phyloP scores from a whole-genome alignment of 306 rosid species.

The Castanea crenata region DNA sequence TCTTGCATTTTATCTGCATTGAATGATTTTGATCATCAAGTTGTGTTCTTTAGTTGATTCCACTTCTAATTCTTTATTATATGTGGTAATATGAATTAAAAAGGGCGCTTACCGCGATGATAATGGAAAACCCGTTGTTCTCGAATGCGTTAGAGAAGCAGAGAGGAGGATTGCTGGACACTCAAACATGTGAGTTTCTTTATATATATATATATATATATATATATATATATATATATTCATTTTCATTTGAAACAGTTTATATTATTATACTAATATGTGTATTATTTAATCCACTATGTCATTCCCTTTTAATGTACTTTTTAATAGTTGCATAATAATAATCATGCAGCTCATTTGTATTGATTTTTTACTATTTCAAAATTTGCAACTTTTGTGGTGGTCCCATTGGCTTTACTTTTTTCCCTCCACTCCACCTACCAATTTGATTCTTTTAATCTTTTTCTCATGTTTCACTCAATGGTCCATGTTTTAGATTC shows the following conservation, averaged over 20 bases:
- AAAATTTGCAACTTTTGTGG: conserved; percentile 14
- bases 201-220: not conserved
- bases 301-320: not conserved
- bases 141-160: conserved; percentile 89
- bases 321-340: not conserved
- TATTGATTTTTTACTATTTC: not conserved
- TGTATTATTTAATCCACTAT: not conserved
- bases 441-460: conserved; percentile 14
- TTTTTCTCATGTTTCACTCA: not conserved
- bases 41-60: not conserved
- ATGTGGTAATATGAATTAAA: not conserved
- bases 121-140: conserved; percentile 88
- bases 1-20: not conserved
- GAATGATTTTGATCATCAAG: not conserved
- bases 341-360: not conserved
- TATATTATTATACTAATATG: not conserved
- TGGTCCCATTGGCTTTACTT: conserved; percentile 21
- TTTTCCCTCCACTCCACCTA: conserved; percentile 18
- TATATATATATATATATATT: not conserved
- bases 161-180: conserved; percentile 82
- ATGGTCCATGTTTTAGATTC: conserved; percentile 17
- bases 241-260: not conserved
- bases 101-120: conserved; percentile 98
- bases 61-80: not conserved
- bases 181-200: conserved; percentile 59